Evolutionary conservation across 768 basidiomycete genomes (phyloP).

Genomic region (Phaeotremella skinneri): DNA sequence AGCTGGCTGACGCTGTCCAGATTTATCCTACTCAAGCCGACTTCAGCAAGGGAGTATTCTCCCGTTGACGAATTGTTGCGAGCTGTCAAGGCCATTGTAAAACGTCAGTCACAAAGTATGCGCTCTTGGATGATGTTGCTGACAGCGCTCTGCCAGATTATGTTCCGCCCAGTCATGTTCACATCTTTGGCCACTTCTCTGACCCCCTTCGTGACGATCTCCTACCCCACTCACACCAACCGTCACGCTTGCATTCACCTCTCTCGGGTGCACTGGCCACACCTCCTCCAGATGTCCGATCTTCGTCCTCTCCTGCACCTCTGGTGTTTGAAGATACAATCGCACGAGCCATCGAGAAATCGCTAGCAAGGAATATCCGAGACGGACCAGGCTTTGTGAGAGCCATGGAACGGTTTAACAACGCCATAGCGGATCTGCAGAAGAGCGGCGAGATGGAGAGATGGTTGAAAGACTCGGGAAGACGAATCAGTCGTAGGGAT

Average conservation of each 20-base stretch:
- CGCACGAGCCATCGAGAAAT: constrained; percentile 38
- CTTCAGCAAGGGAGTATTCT: constrained; percentile 37
- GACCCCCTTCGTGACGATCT: constrained; percentile 23
- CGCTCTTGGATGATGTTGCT: background rate
- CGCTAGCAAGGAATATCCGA: constrained; percentile 37
- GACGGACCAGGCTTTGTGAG: constrained; percentile 45
- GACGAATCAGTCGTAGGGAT: constrained; percentile 13
- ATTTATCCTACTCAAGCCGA: constrained; percentile 40
- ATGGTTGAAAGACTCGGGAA: constrained; percentile 9
- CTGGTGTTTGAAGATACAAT: constrained; percentile 27
- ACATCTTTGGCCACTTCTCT: constrained; percentile 40
- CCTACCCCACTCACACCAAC: constrained; percentile 6
- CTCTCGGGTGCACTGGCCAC: constrained; percentile 21
- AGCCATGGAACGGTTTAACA: constrained; percentile 47
- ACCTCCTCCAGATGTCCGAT: constrained; percentile 22
- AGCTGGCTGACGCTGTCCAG: constrained; percentile 10
- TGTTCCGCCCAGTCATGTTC: constrained; percentile 39
- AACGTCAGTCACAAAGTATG: constrained; percentile 30
- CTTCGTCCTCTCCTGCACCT: constrained; percentile 14
- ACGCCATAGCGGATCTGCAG: constrained; percentile 34
- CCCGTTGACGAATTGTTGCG: constrained; percentile 44
- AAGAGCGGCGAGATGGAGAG: constrained; percentile 19
- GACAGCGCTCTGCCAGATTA: constrained; percentile 32
- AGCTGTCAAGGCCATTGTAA: constrained; percentile 37
- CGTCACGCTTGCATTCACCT: constrained; percentile 33